Percentiles rank a stretch among this genome's conserved stretches.
phyloP scores from a whole-genome alignment of 2,329 filamentous ascomycete genomes.

The Magnaporthiopsis incrustans region DNA sequence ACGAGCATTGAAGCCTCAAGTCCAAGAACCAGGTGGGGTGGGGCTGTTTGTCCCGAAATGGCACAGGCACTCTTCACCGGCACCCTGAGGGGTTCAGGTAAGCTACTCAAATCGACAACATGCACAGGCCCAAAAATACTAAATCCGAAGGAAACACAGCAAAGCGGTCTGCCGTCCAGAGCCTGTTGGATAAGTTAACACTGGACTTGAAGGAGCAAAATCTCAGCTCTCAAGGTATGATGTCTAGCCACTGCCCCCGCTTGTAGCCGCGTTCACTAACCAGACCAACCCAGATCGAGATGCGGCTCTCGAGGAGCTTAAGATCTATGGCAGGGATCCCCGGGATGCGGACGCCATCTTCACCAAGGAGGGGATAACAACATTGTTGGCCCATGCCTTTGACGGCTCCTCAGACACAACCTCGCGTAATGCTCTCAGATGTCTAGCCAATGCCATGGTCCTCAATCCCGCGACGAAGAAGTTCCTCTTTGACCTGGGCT shows the following conservation, averaged over 20 bases:
- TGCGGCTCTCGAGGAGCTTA: constrained; percentile 58
- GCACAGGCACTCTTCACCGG: not conserved
- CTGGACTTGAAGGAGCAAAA: constrained; percentile 49
- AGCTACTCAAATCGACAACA: not conserved
- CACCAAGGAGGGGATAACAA: constrained; percentile 69
- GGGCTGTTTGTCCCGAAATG: not conserved
- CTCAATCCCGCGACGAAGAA: constrained; percentile 62
- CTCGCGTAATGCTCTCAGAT: constrained; percentile 69
- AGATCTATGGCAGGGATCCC: constrained; percentile 68
- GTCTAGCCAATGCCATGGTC: constrained; percentile 77
- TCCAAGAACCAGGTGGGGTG: too few relatives aligned
- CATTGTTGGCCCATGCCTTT: constrained; percentile 66
- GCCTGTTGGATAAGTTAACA: constrained; percentile 53
- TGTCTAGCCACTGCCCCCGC: not conserved
- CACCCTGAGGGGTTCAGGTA: constrained; percentile 1
- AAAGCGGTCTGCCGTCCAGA: constrained; percentile 61
- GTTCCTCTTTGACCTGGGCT: constrained; percentile 63
- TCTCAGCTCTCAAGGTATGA: constrained; percentile 51
- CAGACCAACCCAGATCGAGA: constrained; percentile 47
- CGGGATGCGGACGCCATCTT: constrained; percentile 74
- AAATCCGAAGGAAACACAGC: constrained; percentile 31
- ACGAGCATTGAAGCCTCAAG: not conserved
- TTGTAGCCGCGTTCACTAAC: not conserved
- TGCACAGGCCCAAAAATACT: not conserved
- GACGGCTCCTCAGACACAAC: constrained; percentile 53